These are phyloP conservation scores for Erucastrum elatum DNA, from an alignment of 345 rosid genomes.

Conservation along the genomic window DNA sequence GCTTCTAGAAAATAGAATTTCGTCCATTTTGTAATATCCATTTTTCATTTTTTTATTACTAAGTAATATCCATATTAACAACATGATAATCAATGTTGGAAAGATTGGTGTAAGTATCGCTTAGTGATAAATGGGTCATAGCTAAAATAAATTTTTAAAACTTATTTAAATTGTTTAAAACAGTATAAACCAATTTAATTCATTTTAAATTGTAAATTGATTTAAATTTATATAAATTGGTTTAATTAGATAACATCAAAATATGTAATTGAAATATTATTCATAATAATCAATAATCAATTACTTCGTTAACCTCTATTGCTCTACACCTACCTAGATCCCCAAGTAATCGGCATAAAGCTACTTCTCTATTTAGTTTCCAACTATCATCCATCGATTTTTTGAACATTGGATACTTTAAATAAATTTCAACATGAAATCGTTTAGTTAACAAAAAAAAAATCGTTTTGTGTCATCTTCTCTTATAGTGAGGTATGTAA, in stretches of 20 bases:
- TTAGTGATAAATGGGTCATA: not conserved
- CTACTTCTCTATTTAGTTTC: not conserved
- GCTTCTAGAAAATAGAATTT: not conserved
- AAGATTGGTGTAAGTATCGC: not conserved
- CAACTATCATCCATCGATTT: not conserved
- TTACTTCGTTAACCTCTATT: not conserved
- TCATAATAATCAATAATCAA: not conserved
- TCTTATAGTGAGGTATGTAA: not conserved
- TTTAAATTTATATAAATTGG: not conserved
- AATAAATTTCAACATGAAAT: not conserved
- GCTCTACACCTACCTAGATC: not conserved
- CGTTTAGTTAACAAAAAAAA: not conserved
- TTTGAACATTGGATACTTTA: not conserved
- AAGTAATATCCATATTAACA: not conserved
- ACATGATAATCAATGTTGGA: not conserved
- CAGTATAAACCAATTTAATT: not conserved
- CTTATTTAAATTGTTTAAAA: not conserved
- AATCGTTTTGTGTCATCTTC: not conserved
- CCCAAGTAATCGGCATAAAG: not conserved
- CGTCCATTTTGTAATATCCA: not conserved
- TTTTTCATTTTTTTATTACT: too few species aligned
- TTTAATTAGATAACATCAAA: not conserved
- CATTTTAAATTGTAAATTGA: not conserved
- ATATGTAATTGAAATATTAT: not conserved
- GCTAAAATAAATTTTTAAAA: not conserved